These are phyloP conservation scores for Claviceps sp. DNA, from an alignment of 2,329 filamentous ascomycete species.

Conservation along the genomic window DNA sequence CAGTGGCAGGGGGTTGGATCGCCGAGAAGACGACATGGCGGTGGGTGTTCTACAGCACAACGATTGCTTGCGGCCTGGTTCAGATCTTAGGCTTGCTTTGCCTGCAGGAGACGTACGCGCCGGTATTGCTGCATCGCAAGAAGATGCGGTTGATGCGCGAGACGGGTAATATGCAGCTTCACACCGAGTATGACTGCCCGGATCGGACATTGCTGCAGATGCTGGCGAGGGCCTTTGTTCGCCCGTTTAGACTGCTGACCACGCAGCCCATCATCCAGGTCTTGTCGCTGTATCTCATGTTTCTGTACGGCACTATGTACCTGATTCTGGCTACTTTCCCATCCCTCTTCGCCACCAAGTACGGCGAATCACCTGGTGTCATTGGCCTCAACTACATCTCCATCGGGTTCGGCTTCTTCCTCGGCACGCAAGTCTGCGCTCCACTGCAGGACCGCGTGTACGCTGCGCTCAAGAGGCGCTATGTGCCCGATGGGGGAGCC, in stretches of 20 bases:
- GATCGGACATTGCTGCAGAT: neutral
- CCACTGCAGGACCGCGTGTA: constrained; percentile 28
- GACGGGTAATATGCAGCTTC: no score
- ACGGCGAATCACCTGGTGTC: constrained; percentile 20
- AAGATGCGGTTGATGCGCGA: constrained; percentile 6
- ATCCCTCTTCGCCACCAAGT: constrained; percentile 38
- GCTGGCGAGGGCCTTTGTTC: constrained; percentile 36
- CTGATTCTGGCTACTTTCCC: constrained; percentile 35
- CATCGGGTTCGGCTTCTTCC: constrained; percentile 15
- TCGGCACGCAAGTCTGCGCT: constrained; percentile 23
- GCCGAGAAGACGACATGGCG: constrained; percentile 47
- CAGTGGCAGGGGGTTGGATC: constrained; percentile 29
- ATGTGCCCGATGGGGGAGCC: constrained; percentile 4
- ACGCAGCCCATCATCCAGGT: constrained; percentile 50
- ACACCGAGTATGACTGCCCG: neutral
- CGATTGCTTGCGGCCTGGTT: constrained; percentile 46
- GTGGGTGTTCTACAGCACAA: constrained; percentile 59
- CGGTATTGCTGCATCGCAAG: neutral
- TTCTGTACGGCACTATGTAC: constrained; percentile 49
- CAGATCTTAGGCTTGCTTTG: constrained; percentile 44
- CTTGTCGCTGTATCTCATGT: constrained; percentile 51
- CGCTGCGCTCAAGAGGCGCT: constrained; percentile 20
- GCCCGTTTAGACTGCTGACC: constrained; percentile 48
- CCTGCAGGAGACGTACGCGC: constrained; percentile 44
- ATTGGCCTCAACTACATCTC: constrained; percentile 23